Evolutionary conservation across 768 basidiomycete genomes (phyloP).

Genomic region (Tephrocybe sp.): DNA sequence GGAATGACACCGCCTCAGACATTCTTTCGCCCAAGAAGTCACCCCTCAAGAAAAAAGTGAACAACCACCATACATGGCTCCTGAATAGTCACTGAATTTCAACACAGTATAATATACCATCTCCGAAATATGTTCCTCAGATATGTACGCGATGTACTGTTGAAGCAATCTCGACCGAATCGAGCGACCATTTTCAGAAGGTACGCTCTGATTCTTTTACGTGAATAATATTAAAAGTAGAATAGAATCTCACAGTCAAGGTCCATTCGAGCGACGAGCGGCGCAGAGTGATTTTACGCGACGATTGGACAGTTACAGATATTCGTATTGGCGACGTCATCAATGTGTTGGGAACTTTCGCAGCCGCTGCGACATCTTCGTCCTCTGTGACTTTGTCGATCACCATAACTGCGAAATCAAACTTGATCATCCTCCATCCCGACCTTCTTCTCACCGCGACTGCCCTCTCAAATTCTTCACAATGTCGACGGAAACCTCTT

Average conservation of each 20-base stretch:
- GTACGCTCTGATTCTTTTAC: constrained; percentile 22
- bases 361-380: constrained; percentile 26
- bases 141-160: constrained; percentile 58
- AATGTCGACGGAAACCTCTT: constrained; percentile 86
- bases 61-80: constrained; percentile 1
- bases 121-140: constrained; percentile 25
- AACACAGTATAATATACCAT: constrained; percentile 7
- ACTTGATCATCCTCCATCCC: constrained; percentile 85
- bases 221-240: neutral
- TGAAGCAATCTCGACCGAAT: constrained; percentile 33
- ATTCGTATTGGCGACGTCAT: constrained; percentile 69
- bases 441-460: constrained; percentile 92
- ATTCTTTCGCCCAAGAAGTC: constrained; percentile 51
- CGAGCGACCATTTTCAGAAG: constrained; percentile 35
- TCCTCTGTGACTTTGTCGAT: constrained; percentile 44
- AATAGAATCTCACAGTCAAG: constrained; percentile 50
- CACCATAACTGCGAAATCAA: constrained; percentile 55
- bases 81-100: neutral
- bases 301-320: constrained; percentile 75
- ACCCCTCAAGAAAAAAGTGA: constrained; percentile 23
- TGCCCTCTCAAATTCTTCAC: constrained; percentile 76
- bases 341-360: constrained; percentile 63
- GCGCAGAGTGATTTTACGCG: constrained; percentile 57
- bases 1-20: constrained; percentile 54
- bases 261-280: constrained; percentile 34